phyloP scores from a whole-genome alignment of 306 rosid species.

The Prinsepia uniflora region DNA sequence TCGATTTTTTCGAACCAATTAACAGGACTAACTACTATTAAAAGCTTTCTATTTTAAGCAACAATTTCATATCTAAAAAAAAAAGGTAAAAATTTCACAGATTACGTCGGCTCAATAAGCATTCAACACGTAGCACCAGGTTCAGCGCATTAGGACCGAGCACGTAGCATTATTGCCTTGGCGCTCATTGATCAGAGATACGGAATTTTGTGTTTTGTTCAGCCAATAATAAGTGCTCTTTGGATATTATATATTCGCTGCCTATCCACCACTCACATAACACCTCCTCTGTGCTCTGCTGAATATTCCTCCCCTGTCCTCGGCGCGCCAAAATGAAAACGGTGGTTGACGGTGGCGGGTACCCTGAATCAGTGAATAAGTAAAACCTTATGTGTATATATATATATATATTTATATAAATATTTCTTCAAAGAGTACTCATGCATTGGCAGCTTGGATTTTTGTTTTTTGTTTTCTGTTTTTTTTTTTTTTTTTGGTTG shows the following conservation, averaged over 20 bases:
- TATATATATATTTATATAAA: neutral
- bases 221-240: neutral
- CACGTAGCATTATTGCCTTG: neutral
- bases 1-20: too few species aligned
- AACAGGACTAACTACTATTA: too few species aligned
- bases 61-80: too few species aligned
- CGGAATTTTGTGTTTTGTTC: neutral
- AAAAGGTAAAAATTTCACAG: neutral
- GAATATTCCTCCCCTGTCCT: neutral
- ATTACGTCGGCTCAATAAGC: neutral
- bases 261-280: neutral
- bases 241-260: neutral
- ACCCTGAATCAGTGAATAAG: neutral
- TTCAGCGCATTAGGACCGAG: neutral
- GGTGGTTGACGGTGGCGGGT: neutral
- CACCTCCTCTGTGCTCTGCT: neutral
- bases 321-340: neutral
- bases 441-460: neutral
- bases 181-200: too few species aligned
- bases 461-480: too few species aligned
- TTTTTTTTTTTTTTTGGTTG: too few species aligned
- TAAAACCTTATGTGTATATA: neutral
- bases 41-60: too few species aligned
- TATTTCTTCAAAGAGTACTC: too few species aligned
- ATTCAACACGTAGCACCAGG: neutral